Conservation (phyloP, 2,329 filamentous ascomycete species). For the Ceratocystiopsis minuta region DNA sequence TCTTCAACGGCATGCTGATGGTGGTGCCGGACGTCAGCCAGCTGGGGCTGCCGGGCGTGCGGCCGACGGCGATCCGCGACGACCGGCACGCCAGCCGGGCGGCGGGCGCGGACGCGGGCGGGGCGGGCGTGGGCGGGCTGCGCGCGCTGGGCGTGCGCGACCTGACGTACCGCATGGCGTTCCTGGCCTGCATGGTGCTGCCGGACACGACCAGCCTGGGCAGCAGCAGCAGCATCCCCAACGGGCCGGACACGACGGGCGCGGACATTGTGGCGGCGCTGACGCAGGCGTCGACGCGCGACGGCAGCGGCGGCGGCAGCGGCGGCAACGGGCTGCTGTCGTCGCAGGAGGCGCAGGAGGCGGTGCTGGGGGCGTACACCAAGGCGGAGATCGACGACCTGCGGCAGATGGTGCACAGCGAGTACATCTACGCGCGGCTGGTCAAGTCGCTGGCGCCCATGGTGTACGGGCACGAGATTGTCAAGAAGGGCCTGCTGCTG, state of each 20-base stretch:
- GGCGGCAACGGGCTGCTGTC: constrained; percentile 24
- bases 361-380: constrained; percentile 72
- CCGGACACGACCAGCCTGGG: constrained; percentile 72
- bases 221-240: constrained; percentile 38
- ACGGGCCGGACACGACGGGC: constrained; percentile 39
- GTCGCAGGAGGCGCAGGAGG: constrained; percentile 74
- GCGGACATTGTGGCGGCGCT: constrained; percentile 73
- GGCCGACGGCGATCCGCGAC: constrained; percentile 70
- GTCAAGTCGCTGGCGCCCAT: constrained; percentile 91
- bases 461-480: constrained; percentile 92
- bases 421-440: constrained; percentile 83
- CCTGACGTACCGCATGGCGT: constrained; percentile 88
- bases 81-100: constrained; percentile 55
- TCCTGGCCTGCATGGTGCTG: constrained; percentile 89
- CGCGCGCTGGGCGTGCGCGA: constrained; percentile 90
- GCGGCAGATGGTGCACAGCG: constrained; percentile 81
- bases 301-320: constrained; percentile 22
- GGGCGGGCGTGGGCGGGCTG: constrained; percentile 69
- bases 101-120: constrained; percentile 61
- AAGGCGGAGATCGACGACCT: constrained; percentile 79
- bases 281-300: constrained; percentile 51
- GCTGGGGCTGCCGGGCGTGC: constrained; percentile 70
- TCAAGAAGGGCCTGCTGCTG: constrained; percentile 89
- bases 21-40: constrained; percentile 96
- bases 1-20: constrained; percentile 91